phyloP scores from a whole-genome alignment of 108 stramenopile genomes.

The Pseudonitzschia pungens region DNA sequence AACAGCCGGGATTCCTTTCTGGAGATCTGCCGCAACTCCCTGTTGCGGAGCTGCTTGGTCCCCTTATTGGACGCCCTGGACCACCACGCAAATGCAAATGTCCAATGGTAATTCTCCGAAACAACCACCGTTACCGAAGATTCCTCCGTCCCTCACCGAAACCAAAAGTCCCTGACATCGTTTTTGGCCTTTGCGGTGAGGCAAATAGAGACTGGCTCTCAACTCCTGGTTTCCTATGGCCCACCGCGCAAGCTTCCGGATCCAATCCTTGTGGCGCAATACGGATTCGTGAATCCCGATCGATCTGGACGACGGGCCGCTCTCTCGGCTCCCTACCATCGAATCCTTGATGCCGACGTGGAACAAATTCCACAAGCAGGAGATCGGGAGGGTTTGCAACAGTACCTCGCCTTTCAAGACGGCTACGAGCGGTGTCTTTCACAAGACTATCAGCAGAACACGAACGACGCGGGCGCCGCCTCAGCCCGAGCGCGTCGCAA shows the following conservation, averaged over 20 bases:
- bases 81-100: constrained; percentile 15
- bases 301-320: constrained; percentile 4
- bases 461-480: neutral
- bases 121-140: neutral
- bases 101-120: constrained; percentile 9
- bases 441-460: neutral
- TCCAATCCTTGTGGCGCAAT: constrained; percentile 7
- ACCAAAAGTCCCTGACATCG: neutral
- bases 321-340: constrained; percentile 5
- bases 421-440: neutral
- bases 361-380: neutral
- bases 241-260: neutral
- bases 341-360: neutral
- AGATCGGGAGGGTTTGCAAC: neutral
- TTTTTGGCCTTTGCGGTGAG: constrained; percentile 5
- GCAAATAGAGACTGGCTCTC: neutral
- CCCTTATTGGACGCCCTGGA: constrained; percentile 24
- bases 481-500: neutral
- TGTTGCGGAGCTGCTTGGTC: constrained; percentile 4
- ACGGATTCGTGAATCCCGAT: constrained; percentile 11
- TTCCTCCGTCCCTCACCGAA: neutral
- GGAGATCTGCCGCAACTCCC: neutral
- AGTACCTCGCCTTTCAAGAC: constrained; percentile 13
- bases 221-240: constrained; percentile 10
- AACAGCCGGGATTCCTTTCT: neutral